These are phyloP conservation scores for Pseudomonodictys pantanalensis DNA, from an alignment of 495 filamentous ascomycete genomes.

Conservation along the genomic window DNA sequence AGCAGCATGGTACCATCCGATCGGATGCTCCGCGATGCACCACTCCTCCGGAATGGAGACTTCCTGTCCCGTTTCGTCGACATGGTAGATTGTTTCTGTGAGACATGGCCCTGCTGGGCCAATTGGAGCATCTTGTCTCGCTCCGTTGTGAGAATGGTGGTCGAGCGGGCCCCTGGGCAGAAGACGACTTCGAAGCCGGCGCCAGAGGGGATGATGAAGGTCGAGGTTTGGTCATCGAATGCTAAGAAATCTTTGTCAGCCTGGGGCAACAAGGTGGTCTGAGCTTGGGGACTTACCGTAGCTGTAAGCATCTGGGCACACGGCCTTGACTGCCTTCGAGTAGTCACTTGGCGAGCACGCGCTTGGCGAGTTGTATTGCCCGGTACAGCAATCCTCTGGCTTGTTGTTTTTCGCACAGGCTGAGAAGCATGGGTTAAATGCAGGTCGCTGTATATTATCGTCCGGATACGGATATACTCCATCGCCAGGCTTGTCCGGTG, in stretches of 20 bases:
- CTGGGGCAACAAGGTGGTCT: background rate
- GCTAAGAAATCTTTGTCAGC: slow-evolving; percentile 42
- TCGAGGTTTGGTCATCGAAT: slow-evolving; percentile 70
- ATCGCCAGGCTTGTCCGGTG: slow-evolving; percentile 60
- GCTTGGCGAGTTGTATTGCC: slow-evolving; percentile 54
- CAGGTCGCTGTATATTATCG: slow-evolving; percentile 59
- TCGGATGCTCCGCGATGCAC: slow-evolving; percentile 20
- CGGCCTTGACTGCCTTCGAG: slow-evolving; percentile 59
- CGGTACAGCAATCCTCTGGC: slow-evolving; percentile 67
- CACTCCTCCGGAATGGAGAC: slow-evolving; percentile 15
- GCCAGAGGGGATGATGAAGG: slow-evolving; percentile 70
- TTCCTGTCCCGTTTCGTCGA: slow-evolving; percentile 2
- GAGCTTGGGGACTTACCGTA: slow-evolving; percentile 46
- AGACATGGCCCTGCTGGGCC: slow-evolving; percentile 23
- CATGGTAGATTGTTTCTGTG: slow-evolving; percentile 11
- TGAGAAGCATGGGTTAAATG: slow-evolving; percentile 69
- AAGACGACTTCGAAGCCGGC: slow-evolving; percentile 74
- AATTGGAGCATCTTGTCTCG: slow-evolving; percentile 27
- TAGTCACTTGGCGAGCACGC: slow-evolving; percentile 62
- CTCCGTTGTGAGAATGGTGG: slow-evolving; percentile 57
- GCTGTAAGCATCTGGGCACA: slow-evolving; percentile 81
- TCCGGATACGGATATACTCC: slow-evolving; percentile 77
- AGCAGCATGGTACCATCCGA: slow-evolving; percentile 17
- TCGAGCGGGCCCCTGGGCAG: slow-evolving; percentile 67
- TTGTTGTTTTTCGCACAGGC: slow-evolving; percentile 61